These are phyloP conservation scores for Eutypella sp. DNA, from an alignment of 2,329 filamentous ascomycete species.

Conservation along the genomic window DNA sequence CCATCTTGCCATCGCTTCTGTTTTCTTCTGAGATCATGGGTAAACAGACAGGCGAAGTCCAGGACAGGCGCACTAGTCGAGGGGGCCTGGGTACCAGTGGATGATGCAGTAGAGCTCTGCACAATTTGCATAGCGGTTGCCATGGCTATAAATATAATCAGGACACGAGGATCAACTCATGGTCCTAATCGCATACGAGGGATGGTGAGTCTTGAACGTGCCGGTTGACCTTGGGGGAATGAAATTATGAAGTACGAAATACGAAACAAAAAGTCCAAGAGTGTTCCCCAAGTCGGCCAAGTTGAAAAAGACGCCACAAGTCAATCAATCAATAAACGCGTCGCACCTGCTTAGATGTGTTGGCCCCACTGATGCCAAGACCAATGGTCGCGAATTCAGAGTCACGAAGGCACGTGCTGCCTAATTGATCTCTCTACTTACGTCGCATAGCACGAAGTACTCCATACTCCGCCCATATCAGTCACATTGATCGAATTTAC, in stretches of 20 bases:
- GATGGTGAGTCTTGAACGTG: conserved; percentile 1
- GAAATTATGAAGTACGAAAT: no score
- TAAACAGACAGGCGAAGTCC: conserved; percentile 83
- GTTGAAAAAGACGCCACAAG: not conserved
- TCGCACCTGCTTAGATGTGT: not conserved
- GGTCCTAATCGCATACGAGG: not conserved
- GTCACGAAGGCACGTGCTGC: not conserved
- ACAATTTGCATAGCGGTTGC: conserved; percentile 14
- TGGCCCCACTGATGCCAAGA: not conserved
- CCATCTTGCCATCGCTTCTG: conserved; percentile 95
- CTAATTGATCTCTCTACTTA: not conserved
- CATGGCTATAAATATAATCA: conserved; percentile 9
- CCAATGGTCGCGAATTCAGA: not conserved
- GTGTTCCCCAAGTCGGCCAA: no score
- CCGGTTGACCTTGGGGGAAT: no score
- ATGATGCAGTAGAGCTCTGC: conserved; percentile 16
- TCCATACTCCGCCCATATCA: no score
- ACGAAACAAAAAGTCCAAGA: no score
- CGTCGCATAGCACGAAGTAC: no score
- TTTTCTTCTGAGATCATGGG: conserved; percentile 78
- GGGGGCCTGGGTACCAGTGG: conserved; percentile 9
- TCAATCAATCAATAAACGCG: not conserved
- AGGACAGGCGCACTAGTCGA: conserved; percentile 57
- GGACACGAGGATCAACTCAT: conserved; percentile 1
- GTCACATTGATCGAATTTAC: no score